These are phyloP conservation scores for Solanum pinnatisectum DNA, from an alignment of 257 asterid genomes.

Conservation along the genomic window DNA sequence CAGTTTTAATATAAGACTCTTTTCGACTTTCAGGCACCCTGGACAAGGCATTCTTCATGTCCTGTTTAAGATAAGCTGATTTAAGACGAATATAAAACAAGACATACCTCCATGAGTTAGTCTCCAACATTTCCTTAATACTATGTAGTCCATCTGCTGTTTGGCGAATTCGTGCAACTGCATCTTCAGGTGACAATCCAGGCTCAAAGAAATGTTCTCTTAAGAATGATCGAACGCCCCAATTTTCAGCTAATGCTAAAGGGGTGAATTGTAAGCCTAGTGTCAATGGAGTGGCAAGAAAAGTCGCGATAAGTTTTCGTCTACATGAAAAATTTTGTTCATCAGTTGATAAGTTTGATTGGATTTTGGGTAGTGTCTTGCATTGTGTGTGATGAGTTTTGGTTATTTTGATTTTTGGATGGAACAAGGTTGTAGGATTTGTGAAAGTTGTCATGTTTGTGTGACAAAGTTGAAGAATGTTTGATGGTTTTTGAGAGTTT, in stretches of 20 bases:
- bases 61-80: conserved; percentile 45
- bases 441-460: conserved; percentile 37
- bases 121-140: conserved; percentile 61
- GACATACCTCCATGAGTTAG: conserved; percentile 78
- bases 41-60: conserved; percentile 24
- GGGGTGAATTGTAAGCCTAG: conserved; percentile 29
- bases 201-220: conserved; percentile 47
- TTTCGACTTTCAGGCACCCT: conserved; percentile 35
- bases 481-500: not conserved
- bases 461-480: not conserved
- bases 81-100: conserved; percentile 55
- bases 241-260: conserved; percentile 44
- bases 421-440: conserved; percentile 36
- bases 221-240: conserved; percentile 61
- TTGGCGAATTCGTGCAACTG: conserved; percentile 51
- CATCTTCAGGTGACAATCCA: conserved; percentile 53
- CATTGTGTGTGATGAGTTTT: not conserved
- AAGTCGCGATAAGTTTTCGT: conserved; percentile 31
- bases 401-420: conserved; percentile 16
- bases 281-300: conserved; percentile 32
- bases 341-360: conserved; percentile 10
- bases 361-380: conserved; percentile 8
- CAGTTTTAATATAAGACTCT: conserved; percentile 32
- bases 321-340: conserved; percentile 10
- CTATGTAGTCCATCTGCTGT: conserved; percentile 71